Percentiles rank a stretch among this genome's conserved stretches.
These are phyloP conservation scores for Colletotrichum truncatum DNA, from an alignment of 2,329 filamentous ascomycete species.

Conservation along the genomic window DNA sequence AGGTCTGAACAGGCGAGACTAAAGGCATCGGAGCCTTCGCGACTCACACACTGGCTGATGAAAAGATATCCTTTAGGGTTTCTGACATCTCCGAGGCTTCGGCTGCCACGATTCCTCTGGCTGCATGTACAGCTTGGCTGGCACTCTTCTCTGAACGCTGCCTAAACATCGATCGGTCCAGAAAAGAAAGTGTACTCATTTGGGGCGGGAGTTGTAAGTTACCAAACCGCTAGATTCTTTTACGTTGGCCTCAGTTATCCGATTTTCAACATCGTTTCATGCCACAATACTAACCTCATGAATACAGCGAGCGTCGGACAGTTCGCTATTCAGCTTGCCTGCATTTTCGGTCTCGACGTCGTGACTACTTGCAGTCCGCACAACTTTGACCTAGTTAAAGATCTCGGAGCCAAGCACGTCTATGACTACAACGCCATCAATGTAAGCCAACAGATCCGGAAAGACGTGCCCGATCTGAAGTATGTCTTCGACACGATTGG, in stretches of 20 bases:
- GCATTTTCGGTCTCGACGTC: not conserved
- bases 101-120: not conserved
- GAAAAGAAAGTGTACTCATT: not conserved
- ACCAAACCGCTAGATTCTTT: rapidly evolving
- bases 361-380: not conserved
- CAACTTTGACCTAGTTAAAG: not conserved
- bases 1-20: not conserved
- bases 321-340: not conserved
- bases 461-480: not conserved
- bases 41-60: not conserved
- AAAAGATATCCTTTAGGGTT: not conserved
- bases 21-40: not conserved
- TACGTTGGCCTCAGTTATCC: no score
- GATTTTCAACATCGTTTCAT: no score
- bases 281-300: no score
- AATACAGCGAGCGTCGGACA: not conserved
- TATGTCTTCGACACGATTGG: not conserved
- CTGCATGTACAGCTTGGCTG: not conserved
- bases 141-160: not conserved
- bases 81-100: not conserved
- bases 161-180: not conserved
- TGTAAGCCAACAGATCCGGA: not conserved
- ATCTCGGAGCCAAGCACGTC: not conserved
- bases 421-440: not conserved
- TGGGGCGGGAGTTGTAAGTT: not conserved